Base-by-base conservation (phyloP, 2,329 filamentous ascomycete genomes). In the Ceratocystis harringtonii region DNA sequence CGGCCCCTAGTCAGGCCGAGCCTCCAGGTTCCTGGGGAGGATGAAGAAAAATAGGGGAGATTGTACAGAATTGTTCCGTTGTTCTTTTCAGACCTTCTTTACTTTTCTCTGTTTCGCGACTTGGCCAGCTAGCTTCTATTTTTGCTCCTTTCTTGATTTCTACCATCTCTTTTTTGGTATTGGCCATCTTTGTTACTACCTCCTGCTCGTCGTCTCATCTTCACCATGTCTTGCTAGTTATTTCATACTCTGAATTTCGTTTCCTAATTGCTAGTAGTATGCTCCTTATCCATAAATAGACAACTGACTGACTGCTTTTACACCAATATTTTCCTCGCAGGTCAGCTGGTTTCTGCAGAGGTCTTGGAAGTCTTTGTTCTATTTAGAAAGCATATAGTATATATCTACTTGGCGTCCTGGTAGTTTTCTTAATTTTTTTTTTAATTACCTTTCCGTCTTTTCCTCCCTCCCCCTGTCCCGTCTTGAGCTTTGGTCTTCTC, bases 271-370 rank as follows among this genome's bases (percentile, higher is more conserved):
- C 48, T 52, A 52, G 48, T 25, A n/a, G 48, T 25, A 15, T 52
- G 48, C 48, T 52, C 48, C 48, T 25, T 19, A 52, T 25, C 48
- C 48, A 52, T 52, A 52, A 52, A 52, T 52, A 52, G 7, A 50
- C 48, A 25, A 25, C 48, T 25, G 8, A 3, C 12, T 52, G 48
- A 3, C 12, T 52, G 48, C 48, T 52, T 17, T 52, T 52, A 52
- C 19, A 52, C 8, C 19, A 52, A 52, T 19, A 52, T 25, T 52
- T 25, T 52, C 1, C 48, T 87, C 87, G 87, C 84, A 87, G 84
- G 85, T 86, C 87, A 89, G 87, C 86, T 82, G 85, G 86, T 79
- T 82, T 82, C 87, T 90, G 87, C 87, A 89, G 86, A 85, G 89
- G 84, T 32, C 48, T 67, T 52, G 32, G 3, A 12, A 36, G 32